These are phyloP conservation scores for Euryodendron excelsum DNA, from an alignment of 148 eudicot genomes.

Conservation along the genomic window DNA sequence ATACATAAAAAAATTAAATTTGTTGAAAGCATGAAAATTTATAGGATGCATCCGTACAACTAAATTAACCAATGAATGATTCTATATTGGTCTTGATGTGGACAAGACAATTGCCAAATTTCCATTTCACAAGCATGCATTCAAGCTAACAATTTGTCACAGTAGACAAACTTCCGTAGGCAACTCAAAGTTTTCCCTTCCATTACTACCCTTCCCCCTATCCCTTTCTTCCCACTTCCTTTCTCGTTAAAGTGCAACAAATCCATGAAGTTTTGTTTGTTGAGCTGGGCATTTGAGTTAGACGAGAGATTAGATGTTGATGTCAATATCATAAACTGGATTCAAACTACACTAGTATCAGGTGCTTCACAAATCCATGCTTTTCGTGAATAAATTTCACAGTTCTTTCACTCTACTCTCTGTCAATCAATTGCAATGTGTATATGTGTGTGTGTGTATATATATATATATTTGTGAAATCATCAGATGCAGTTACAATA, in stretches of 20 bases:
- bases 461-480: not conserved
- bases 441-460: no score
- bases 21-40: not conserved
- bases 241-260: not conserved
- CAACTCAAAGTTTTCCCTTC: not conserved
- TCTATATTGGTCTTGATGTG: not conserved
- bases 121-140: not conserved
- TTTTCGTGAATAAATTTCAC: not conserved
- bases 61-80: not conserved
- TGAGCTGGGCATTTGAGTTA: not conserved
- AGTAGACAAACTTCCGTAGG: not conserved
- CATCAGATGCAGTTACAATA: not conserved
- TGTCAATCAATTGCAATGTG: not conserved
- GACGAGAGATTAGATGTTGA: not conserved
- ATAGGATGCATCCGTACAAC: no score
- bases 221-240: not conserved
- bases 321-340: not conserved
- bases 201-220: not conserved
- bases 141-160: conserved; percentile 4
- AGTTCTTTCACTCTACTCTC: not conserved
- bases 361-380: not conserved
- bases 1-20: not conserved
- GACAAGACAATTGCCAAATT: not conserved
- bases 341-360: not conserved
- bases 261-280: not conserved